Base-by-base conservation (phyloP, 495 filamentous ascomycete genomes). In the Rostrohypoxylon terebratum region DNA sequence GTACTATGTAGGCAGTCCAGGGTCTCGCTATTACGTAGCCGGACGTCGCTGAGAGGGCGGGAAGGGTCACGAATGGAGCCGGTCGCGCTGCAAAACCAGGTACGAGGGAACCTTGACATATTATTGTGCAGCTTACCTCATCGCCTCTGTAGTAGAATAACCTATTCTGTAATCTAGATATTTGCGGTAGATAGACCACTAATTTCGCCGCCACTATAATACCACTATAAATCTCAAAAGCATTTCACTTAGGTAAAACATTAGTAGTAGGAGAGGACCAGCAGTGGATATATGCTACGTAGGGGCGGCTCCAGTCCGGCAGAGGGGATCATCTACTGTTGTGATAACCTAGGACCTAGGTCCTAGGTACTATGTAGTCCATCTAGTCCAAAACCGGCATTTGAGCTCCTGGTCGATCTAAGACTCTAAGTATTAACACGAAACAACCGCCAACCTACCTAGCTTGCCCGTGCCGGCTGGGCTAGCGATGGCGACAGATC, bases 71-170 rank as follows among this genome's bases (percentile, higher is more conserved):
- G 54, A 59, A 44, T 47, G 54, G 16, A 33, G 16, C 11, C 36
- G 61, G 68, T 70, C 62, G 62, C 62, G 44, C 38, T 57, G 55
- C 54, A 33, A 65, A 65, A 36, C 54, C 62, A 71, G 68, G 47
- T 61, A 65, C 68, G 36, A 31, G 31, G 9, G 23, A 2, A n/a
- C 4, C 23, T n/a, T 14, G 23, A 11, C 5, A 53, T 28, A 21
- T 38, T n/a, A n/a, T n/a, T n/a, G 34, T 13, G 11, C 20, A 31
- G 48, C 47, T 50, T 45, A 45, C 42, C 18, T 45, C 47, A 68
- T 64, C 59, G 40, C 38, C 59, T 63, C 64, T 36, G 47, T 64
- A 72, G 51, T 55, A 54, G 59, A 57, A 72, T 72, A 67, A 51
- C n/a, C 16, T 25, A 57, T 18, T 13, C 20, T 23, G 6, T 25